A percentile compares a stretch with the other conserved stretches of the same genome.
Evolutionary conservation across 2,329 filamentous ascomycete genomes (phyloP).

Genomic region (Chrysosporium queenslandicum): DNA sequence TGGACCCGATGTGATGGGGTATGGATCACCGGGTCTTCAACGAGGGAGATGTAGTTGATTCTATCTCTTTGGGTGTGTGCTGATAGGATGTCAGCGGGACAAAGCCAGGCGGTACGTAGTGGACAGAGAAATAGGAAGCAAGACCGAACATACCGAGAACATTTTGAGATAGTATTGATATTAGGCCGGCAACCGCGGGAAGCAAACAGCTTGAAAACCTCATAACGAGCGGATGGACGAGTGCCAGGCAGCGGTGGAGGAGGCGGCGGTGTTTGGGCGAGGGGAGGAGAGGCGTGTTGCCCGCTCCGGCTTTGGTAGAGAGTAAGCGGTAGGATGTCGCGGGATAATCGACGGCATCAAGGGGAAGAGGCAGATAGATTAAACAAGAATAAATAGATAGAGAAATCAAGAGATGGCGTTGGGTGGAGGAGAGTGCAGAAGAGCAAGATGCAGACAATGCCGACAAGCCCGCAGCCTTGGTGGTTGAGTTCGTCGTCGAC

Average conservation of each 20-base stretch:
- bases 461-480: not conserved
- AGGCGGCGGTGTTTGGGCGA: not conserved
- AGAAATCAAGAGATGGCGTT: not conserved
- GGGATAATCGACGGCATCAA: not conserved
- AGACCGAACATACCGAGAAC: slow-evolving; percentile 17
- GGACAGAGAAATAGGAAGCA: not conserved
- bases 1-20: slow-evolving; percentile 70
- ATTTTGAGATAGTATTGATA: slow-evolving; percentile 21
- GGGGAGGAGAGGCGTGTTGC: not conserved
- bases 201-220: slow-evolving; percentile 22
- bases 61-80: slow-evolving; percentile 69
- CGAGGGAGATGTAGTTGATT: slow-evolving; percentile 59
- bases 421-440: not conserved
- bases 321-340: not conserved
- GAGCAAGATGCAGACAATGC: not conserved
- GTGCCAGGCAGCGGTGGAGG: not conserved
- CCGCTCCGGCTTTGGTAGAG: not conserved
- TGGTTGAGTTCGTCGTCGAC: no score
- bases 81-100: slow-evolving; percentile 22
- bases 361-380: not conserved
- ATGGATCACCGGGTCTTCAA: slow-evolving; percentile 67
- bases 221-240: slow-evolving; percentile 19
- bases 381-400: not conserved
- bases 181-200: slow-evolving; percentile 22
- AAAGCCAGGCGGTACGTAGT: not conserved